A percentile compares a stretch with the other conserved stretches of the same genome.
phyloP scores from a whole-genome alignment of 352 stramenopile species.

The Phytophthora fragariaefolia region DNA sequence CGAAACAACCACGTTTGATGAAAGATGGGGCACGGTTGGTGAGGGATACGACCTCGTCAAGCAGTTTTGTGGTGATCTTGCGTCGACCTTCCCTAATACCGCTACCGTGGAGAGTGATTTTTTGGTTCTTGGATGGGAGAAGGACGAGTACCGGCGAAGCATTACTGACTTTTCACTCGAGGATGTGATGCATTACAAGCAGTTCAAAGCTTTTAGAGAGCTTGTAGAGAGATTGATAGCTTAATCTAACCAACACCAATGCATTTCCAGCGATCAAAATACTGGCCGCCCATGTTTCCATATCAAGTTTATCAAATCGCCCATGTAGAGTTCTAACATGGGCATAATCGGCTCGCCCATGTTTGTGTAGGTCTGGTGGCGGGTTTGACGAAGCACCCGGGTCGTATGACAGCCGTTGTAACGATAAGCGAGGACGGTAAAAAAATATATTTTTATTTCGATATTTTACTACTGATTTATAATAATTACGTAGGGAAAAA shows the following conservation, averaged over 20 bases:
- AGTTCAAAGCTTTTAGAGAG: background rate
- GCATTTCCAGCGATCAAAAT: background rate
- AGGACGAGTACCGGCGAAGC: background rate
- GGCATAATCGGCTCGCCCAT: background rate
- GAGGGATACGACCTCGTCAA: background rate
- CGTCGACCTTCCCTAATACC: conserved; percentile 4
- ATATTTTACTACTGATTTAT: too few relatives aligned
- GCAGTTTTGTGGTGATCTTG: conserved; percentile 4
- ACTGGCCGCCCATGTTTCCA: background rate
- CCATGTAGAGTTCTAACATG: background rate
- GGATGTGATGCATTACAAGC: background rate
- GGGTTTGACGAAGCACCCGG: too few relatives aligned
- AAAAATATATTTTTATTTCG: too few relatives aligned
- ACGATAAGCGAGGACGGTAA: too few relatives aligned
- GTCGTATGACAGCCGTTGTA: too few relatives aligned
- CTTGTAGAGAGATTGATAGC: background rate
- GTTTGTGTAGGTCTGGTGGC: background rate
- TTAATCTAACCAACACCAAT: background rate
- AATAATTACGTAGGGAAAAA: too few relatives aligned
- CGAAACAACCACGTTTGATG: background rate
- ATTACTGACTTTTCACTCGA: conserved; percentile 6
- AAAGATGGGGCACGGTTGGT: background rate
- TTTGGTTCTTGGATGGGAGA: conserved; percentile 2
- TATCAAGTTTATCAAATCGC: background rate
- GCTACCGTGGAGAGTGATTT: conserved; percentile 11